Evolutionary conservation across 148 eudicot species (phyloP), one percentile per base, ranked within the genome.

Genomic region (Vaccinium darrowii): DNA sequence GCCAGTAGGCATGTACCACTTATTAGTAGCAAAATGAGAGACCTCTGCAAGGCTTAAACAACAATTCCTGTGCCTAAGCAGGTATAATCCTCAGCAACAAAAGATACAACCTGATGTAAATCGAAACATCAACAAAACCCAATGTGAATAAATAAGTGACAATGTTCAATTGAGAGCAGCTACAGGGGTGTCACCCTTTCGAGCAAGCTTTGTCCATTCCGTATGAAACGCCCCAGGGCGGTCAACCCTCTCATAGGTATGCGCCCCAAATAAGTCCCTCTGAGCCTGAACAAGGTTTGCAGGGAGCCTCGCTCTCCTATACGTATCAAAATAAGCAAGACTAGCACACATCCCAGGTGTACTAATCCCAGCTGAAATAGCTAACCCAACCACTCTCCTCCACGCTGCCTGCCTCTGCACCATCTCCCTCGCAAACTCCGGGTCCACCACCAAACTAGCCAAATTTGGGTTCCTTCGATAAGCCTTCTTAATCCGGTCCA

Each of bases 211-310:
- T 89, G 94, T 92, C 98, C 98, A 95, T 76, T 94, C 98, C 10
- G 98, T 94, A 85, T 95, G 95, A 90, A 93, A 95, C 10, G 95
- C 88, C 47, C 95, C 98, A 2, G 93, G 87, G 82, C 93, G 82
- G 87, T 94, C 97, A 85, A 84, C 86, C 88, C 98, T 93, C 90
- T 95, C 97, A 90, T 95, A 95, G 79, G 98, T 95, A 86, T 95
- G 97, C 83, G 98, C 98, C 84, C 98, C 98, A 80, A 94, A 94
- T 73, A 93, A 94, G 79, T 95, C 98, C 87, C 98, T 91, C 86
- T 95, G 98, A 79, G 98, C 97, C 87, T 95, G 98, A 67, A 95
- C 97, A 91, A 95, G 84, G 78, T 95, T 95, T 36, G 98, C 98
- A 77, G 98, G 98, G 76, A 94, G 82, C 51, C 93, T 86, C 39